phyloP scores from a whole-genome alignment of 306 rosid species.

The Malus sylvestris region DNA sequence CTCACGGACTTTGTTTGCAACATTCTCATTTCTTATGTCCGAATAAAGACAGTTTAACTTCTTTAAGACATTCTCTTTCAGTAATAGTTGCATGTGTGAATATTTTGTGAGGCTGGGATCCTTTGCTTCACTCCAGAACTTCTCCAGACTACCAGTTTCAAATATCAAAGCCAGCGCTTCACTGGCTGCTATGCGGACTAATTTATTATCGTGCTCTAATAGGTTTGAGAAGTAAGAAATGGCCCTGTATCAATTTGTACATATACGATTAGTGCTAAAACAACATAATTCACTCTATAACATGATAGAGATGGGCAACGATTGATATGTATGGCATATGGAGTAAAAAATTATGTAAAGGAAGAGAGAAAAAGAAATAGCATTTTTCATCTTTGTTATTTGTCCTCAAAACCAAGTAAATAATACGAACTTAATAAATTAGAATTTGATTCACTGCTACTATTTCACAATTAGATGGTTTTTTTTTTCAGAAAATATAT shows the following conservation, averaged over 20 bases:
- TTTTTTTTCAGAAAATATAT: not conserved
- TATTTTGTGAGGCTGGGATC: not conserved
- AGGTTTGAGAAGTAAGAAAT: constrained; percentile 11
- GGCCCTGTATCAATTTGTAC: constrained; percentile 15
- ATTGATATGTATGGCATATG: not conserved
- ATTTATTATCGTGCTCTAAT: constrained; percentile 19
- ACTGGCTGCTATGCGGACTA: constrained; percentile 17
- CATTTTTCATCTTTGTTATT: not conserved
- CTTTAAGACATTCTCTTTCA: constrained; percentile 6
- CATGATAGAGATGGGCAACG: not conserved
- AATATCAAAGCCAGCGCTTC: constrained; percentile 31
- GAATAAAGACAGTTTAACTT: constrained; percentile 1
- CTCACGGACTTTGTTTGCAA: not conserved
- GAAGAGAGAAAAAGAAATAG: not conserved
- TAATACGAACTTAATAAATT: not conserved
- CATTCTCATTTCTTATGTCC: not conserved
- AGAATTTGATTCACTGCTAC: not conserved
- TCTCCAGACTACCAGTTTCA: constrained; percentile 18
- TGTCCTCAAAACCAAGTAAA: not conserved
- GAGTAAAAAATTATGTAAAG: not conserved
- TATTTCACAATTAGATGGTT: not conserved
- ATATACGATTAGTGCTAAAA: not conserved
- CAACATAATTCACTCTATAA: not conserved
- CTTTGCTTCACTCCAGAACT: constrained; percentile 17
- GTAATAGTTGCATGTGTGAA: not conserved